Percentiles rank a stretch among this genome's conserved stretches.
phyloP scores from a whole-genome alignment of 2,329 filamentous ascomycete genomes.

The Hypoxylon sp. region DNA sequence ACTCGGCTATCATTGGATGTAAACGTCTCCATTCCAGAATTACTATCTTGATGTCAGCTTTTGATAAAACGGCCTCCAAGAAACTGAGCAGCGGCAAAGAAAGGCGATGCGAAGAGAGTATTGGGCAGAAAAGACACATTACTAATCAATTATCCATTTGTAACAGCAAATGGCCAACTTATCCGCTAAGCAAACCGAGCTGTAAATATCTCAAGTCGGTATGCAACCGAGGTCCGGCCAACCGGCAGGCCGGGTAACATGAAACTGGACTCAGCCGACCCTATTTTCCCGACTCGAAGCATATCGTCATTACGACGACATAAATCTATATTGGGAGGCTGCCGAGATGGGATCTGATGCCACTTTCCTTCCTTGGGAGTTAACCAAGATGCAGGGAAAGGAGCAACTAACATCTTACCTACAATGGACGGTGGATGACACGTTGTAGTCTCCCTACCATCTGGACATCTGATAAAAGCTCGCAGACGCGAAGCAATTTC shows the following conservation, averaged over 20 bases:
- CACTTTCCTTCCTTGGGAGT: constrained; percentile 16
- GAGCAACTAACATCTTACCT: constrained; percentile 16
- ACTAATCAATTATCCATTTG: constrained; percentile 23
- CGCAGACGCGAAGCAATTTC: constrained; percentile 37
- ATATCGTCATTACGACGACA: constrained; percentile 29
- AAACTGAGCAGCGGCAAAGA: neutral
- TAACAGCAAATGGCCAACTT: constrained; percentile 20
- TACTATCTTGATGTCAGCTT: constrained; percentile 28
- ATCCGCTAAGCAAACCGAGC: constrained; percentile 31
- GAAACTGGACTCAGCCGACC: constrained; percentile 20
- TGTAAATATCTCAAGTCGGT: constrained; percentile 30
- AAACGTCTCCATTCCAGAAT: constrained; percentile 18
- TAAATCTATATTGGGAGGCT: constrained; percentile 25
- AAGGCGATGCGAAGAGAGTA: constrained; percentile 1
- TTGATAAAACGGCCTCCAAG: constrained; percentile 11
- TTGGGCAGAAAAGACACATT: constrained; percentile 12
- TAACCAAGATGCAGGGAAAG: constrained; percentile 4
- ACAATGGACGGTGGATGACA: constrained; percentile 28
- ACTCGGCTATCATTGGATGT: constrained; percentile 22
- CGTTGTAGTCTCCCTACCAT: constrained; percentile 34
- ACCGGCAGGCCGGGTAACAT: constrained; percentile 34
- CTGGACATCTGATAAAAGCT: constrained; percentile 21
- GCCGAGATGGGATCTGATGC: constrained; percentile 14
- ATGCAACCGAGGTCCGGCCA: constrained; percentile 41
- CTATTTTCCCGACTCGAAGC: constrained; percentile 26